Conservation (phyloP, 768 basidiomycete species). For the Tricholoma hemisulphureum region DNA sequence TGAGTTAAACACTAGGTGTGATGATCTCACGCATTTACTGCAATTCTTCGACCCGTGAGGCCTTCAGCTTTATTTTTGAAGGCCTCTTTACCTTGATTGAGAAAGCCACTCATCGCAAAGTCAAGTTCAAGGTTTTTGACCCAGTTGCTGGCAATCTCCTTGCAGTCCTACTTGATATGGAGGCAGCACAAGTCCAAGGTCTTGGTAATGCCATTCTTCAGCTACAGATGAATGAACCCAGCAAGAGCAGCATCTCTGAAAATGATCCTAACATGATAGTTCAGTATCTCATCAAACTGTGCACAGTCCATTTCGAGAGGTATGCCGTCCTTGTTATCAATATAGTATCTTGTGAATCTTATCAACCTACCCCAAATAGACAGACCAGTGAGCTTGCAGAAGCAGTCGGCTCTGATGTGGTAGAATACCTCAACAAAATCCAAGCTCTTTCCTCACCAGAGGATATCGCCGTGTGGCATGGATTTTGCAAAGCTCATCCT, state of each 20-base stretch:
- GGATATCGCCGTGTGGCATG: not conserved
- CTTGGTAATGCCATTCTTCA: too few relatives aligned
- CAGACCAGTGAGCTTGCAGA: not conserved
- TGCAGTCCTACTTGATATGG: too few relatives aligned
- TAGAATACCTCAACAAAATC: not conserved
- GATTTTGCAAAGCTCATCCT: not conserved
- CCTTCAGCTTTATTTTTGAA: too few relatives aligned
- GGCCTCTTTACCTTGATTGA: too few relatives aligned
- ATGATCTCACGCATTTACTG: slow-evolving; percentile 17
- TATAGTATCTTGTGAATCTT: not conserved
- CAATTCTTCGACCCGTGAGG: slow-evolving; percentile 1
- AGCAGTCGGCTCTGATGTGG: not conserved
- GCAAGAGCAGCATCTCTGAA: too few relatives aligned
- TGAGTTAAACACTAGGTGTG: slow-evolving; percentile 7
- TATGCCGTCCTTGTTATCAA: not conserved
- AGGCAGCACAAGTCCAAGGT: too few relatives aligned
- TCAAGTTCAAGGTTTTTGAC: too few relatives aligned
- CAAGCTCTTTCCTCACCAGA: not conserved
- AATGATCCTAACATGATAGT: too few relatives aligned
- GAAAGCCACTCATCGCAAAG: too few relatives aligned
- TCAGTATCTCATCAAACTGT: not conserved
- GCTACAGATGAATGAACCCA: too few relatives aligned
- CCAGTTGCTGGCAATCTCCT: too few relatives aligned
- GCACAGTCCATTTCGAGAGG: not conserved
- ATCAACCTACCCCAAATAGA: not conserved